Evolutionary conservation across 139 green algal genomes (phyloP).

Genomic region (Bryopsis sp.): DNA sequence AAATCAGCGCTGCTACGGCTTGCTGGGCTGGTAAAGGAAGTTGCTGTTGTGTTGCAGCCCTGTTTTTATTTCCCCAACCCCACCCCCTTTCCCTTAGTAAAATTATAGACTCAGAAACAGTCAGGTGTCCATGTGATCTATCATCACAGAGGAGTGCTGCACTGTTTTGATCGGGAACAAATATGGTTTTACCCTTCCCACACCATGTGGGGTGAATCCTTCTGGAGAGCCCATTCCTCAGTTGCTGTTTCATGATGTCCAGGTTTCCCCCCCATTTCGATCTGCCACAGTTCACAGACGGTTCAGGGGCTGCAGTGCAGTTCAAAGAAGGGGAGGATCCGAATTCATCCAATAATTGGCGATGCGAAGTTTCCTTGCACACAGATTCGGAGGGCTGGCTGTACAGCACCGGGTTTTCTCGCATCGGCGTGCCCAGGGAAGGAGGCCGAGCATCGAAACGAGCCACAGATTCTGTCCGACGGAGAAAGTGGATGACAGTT

Average conservation of each 20-base stretch:
- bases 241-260: background rate
- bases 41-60: background rate
- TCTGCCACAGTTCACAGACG: background rate
- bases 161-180: background rate
- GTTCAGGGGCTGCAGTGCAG: background rate
- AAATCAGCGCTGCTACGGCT: constrained; percentile 8
- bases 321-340: background rate
- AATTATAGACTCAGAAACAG: background rate
- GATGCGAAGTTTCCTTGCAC: constrained; percentile 19
- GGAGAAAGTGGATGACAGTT: constrained; percentile 28
- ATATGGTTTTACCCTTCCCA: background rate
- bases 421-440: constrained; percentile 18
- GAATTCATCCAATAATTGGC: background rate
- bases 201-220: background rate
- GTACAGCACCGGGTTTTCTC: constrained; percentile 40
- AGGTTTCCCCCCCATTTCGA: background rate
- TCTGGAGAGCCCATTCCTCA: background rate
- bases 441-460: constrained; percentile 48
- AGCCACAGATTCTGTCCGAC: constrained; percentile 38
- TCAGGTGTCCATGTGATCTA: background rate
- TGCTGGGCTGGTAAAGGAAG: constrained; percentile 3
- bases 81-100: background rate
- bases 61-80: background rate
- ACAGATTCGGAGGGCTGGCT: constrained; percentile 55
- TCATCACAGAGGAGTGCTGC: background rate